Base-by-base conservation (phyloP, 306 rosid species). In the Argentina anserina region DNA sequence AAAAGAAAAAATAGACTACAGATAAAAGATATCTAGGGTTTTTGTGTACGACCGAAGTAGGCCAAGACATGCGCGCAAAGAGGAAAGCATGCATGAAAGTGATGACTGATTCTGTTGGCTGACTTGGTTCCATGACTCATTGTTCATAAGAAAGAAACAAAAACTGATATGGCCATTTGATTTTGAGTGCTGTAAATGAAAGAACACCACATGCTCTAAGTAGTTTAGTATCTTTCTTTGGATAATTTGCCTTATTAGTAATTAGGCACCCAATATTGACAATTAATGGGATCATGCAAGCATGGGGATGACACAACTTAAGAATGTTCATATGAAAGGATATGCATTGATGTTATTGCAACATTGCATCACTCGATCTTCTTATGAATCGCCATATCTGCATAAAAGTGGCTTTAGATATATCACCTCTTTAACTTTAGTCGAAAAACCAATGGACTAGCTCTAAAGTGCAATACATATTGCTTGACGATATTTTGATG, bases 301-400 rank as follows among this genome's bases (percentile, higher is more conserved):
- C 40, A 60, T 29, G 40, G 28, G 1, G 3, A 17, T 13, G 29
- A 33, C 7, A 20, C n/a, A 9, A 31, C 34, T 31, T 23, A 31
- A 46, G 29, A 46, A 20, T n/a, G 3, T 33, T 14, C 13, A 4
- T 33, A 20, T 39, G 21, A 49, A 33, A 4, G 50, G 65, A 53
- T 53, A 70, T 52, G 26, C 40, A 37, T 53, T 47, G 36, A 31
- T 52, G 65, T 13, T 53, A 70, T 37, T 70, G 21, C 66, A 60
- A 60, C 14, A 17, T 60, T 60, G 65, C 74, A 37, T 70, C 50
- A 53, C 65, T 3, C 10, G 65, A 70, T 53, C 74, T 70, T 40
- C 74, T 50, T 70, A 52, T 37, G 65, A 70, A 70, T 70, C 52
- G 37, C 50, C 74, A 37, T 34, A 70, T 70, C 74, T 53, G 65